phyloP scores from a whole-genome alignment of 1,284 basidiomycete genomes.

The Trametes polyzona region DNA sequence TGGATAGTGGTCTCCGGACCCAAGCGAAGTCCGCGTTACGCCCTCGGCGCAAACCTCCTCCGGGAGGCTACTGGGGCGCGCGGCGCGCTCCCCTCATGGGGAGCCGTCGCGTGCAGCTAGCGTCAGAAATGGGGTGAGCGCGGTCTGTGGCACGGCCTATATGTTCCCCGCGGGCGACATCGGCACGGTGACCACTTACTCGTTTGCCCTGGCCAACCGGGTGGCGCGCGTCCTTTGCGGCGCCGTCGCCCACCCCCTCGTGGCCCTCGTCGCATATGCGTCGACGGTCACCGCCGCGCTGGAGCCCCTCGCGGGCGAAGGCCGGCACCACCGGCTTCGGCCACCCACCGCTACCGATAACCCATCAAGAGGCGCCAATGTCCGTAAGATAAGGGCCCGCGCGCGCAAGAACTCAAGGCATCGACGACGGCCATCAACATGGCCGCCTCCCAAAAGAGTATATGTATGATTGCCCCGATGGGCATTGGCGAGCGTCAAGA shows the following conservation, averaged over 20 bases:
- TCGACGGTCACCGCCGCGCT: neutral
- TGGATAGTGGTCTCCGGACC: neutral
- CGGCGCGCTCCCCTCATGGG: neutral
- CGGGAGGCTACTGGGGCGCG: neutral
- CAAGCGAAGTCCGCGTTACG: neutral
- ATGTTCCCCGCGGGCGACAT: no score
- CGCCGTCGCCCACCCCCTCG: neutral
- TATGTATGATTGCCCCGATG: no score
- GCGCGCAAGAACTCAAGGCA: no score
- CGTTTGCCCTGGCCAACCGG: no score
- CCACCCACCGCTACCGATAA: neutral
- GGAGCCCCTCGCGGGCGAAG: neutral
- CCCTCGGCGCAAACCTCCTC: conserved; percentile 4
- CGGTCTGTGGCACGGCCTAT: neutral
- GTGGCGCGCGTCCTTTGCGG: neutral
- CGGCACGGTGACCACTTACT: no score
- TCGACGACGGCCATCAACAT: no score
- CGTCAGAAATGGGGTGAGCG: conserved; percentile 3
- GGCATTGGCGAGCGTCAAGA: no score
- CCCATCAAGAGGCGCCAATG: neutral
- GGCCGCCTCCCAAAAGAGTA: no score
- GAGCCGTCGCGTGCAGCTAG: neutral
- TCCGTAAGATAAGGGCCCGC: neutral
- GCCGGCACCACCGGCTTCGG: conserved; percentile 1
- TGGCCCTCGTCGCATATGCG: neutral